These are phyloP conservation scores for Kwoniella sp. DNA, from an alignment of 768 basidiomycete species.

Conservation along the genomic window DNA sequence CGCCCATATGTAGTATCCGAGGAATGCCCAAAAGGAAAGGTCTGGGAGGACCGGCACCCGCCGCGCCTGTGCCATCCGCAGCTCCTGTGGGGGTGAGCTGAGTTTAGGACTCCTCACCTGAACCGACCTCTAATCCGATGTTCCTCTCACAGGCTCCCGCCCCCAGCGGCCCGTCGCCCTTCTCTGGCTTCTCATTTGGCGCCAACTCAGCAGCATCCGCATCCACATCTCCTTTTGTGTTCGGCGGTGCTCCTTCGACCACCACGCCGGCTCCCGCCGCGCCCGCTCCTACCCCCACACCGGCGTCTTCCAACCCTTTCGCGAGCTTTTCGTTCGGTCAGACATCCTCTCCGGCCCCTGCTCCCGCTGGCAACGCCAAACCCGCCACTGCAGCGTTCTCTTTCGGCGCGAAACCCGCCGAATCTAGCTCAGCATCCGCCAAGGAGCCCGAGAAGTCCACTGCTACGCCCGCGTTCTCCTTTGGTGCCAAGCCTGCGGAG, in stretches of 20 bases:
- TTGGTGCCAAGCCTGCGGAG: constrained; percentile 16
- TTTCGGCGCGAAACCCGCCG: too few relatives aligned
- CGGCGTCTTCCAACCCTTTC: constrained; percentile 7
- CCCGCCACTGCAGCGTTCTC: constrained; percentile 1
- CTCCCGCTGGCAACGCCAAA: background rate
- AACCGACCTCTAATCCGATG: background rate
- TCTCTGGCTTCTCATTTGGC: constrained; percentile 34
- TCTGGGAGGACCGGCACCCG: constrained; percentile 4
- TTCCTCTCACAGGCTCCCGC: constrained; percentile 4
- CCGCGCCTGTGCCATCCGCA: background rate
- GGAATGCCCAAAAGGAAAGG: constrained; percentile 46
- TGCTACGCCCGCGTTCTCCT: constrained; percentile 14
- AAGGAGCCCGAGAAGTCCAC: too few relatives aligned
- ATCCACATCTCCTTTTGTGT: constrained; percentile 1
- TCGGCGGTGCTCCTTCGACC: constrained; percentile 5
- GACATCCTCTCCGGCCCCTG: constrained; percentile 1
- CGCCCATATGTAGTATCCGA: constrained; percentile 25
- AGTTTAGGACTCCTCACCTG: too few relatives aligned
- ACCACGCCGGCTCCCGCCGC: constrained; percentile 2
- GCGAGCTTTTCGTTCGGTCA: constrained; percentile 15
- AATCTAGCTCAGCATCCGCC: constrained; percentile 2
- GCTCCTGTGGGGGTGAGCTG: background rate
- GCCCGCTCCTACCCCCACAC: constrained; percentile 4
- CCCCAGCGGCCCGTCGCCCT: constrained; percentile 11
- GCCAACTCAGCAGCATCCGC: constrained; percentile 1